Percentiles rank a stretch among this genome's conserved stretches.
These are phyloP conservation scores for Termitomyces sp. DNA, from an alignment of 768 basidiomycete species.

Conservation along the genomic window DNA sequence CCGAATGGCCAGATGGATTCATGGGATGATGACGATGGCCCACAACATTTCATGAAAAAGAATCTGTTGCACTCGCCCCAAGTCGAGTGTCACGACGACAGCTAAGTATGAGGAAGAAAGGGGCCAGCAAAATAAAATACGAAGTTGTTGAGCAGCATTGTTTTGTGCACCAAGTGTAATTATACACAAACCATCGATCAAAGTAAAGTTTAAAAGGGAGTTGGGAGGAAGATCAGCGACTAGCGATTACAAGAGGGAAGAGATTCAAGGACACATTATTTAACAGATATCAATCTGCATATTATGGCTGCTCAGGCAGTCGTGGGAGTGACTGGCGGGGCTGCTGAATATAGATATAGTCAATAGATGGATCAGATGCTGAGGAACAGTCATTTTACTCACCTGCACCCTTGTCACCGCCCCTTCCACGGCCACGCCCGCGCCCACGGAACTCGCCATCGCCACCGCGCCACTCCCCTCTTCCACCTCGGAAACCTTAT, in stretches of 20 bases:
- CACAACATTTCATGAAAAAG: too few species aligned
- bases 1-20: too few species aligned
- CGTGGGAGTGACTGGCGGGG: conserved; percentile 13
- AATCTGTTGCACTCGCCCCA: neutral
- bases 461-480: conserved; percentile 46
- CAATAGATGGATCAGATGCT: neutral
- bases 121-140: neutral
- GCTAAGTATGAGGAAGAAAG: neutral
- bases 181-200: conserved; percentile 8
- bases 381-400: neutral
- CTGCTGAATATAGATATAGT: conserved; percentile 2
- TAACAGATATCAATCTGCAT: neutral
- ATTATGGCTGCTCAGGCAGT: conserved; percentile 14
- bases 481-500: conserved; percentile 29
- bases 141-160: neutral
- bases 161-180: conserved; percentile 6
- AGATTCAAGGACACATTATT: neutral
- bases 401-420: conserved; percentile 36
- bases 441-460: conserved; percentile 40
- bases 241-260: neutral
- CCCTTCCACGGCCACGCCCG: conserved; percentile 30
- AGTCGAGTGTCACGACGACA: neutral
- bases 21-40: too few species aligned
- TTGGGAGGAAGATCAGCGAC: neutral
- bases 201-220: neutral